These are phyloP conservation scores for Diaporthe batatas DNA, from an alignment of 2,329 filamentous ascomycete genomes.

Conservation along the genomic window DNA sequence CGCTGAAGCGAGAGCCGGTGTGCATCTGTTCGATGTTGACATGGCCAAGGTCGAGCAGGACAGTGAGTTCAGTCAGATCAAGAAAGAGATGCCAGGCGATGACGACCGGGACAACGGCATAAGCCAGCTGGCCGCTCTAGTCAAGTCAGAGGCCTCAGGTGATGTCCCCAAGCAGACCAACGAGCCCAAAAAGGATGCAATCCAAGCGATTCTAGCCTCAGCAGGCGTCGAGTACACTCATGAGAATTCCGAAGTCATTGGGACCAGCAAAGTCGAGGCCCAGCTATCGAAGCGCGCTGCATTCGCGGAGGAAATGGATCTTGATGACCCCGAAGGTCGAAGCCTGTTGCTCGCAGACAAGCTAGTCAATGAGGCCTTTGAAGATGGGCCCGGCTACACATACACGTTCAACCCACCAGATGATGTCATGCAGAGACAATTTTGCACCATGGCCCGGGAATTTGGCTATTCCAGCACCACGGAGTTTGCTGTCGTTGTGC, in stretches of 20 bases:
- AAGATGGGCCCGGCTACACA: slow-evolving; percentile 46
- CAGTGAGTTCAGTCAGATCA: slow-evolving; percentile 54
- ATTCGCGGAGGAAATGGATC: slow-evolving; percentile 62
- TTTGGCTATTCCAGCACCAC: slow-evolving; percentile 82
- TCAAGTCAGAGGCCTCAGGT: slow-evolving; percentile 61
- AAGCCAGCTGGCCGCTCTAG: slow-evolving; percentile 77
- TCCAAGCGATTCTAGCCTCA: slow-evolving; percentile 88
- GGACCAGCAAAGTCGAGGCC: slow-evolving; percentile 91
- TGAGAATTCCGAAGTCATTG: slow-evolving; percentile 95
- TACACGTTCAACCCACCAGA: slow-evolving; percentile 78
- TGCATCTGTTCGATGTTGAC: slow-evolving; percentile 83
- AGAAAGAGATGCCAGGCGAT: slow-evolving; percentile 58
- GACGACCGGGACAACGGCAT: slow-evolving; percentile 76
- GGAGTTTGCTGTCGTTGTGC: slow-evolving; percentile 91
- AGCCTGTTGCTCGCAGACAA: slow-evolving; percentile 71
- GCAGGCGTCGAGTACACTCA: slow-evolving; percentile 96
- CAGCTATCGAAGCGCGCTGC: slow-evolving; percentile 83
- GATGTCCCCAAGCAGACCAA: slow-evolving; percentile 54
- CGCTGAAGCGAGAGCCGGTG: slow-evolving; percentile 89
- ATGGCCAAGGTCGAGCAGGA: slow-evolving; percentile 71
- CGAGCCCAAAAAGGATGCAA: slow-evolving; percentile 73
- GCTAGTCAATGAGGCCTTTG: slow-evolving; percentile 52
- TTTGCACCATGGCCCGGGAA: slow-evolving; percentile 88
- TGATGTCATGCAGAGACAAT: slow-evolving; percentile 82
- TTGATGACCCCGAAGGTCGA: slow-evolving; percentile 53